phyloP scores from a whole-genome alignment of 116 monocot species.

The Trichopus zeylanicus region DNA sequence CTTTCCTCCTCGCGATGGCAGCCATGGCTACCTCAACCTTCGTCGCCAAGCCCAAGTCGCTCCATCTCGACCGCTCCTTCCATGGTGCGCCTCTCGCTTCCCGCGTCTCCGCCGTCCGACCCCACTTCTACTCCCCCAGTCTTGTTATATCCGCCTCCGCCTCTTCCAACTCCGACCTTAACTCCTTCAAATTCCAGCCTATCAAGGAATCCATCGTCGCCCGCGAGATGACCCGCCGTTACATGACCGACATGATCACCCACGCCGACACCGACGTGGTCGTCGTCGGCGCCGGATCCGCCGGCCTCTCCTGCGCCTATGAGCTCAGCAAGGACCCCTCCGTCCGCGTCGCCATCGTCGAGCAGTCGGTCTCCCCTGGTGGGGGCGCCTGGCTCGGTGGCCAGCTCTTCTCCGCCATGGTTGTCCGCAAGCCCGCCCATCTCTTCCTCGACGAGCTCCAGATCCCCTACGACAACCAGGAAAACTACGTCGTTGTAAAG shows the following conservation, averaged over 20 bases:
- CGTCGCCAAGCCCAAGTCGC: constrained; percentile 16
- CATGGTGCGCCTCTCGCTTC: constrained; percentile 18
- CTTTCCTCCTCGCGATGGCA: constrained; percentile 31
- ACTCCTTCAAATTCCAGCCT: constrained; percentile 60
- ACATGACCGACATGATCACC: constrained; percentile 99
- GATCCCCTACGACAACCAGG: constrained; percentile 71
- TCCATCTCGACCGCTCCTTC: constrained; percentile 18
- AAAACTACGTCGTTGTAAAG: constrained; percentile 63
- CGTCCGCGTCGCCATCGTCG: constrained; percentile 65
- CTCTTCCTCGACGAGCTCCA: constrained; percentile 71
- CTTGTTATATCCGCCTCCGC: constrained; percentile 34
- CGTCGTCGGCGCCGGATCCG: constrained; percentile 75
- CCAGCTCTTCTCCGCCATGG: constrained; percentile 96
- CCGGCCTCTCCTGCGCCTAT: constrained; percentile 86
- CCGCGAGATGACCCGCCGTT: constrained; percentile 93
- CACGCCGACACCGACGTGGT: constrained; percentile 94
- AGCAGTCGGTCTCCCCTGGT: constrained; percentile 93
- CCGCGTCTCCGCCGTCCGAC: constrained; percentile 6
- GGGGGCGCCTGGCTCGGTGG: constrained; percentile 97
- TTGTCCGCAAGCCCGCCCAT: constrained; percentile 92
- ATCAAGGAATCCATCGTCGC: constrained; percentile 88
- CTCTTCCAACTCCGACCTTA: constrained; percentile 42
- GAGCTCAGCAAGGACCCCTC: constrained; percentile 82
- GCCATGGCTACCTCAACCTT: constrained; percentile 56
- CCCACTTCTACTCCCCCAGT: neutral